Base-by-base conservation (phyloP, 2,329 filamentous ascomycete species). In the Thielaviopsis euricoi region DNA sequence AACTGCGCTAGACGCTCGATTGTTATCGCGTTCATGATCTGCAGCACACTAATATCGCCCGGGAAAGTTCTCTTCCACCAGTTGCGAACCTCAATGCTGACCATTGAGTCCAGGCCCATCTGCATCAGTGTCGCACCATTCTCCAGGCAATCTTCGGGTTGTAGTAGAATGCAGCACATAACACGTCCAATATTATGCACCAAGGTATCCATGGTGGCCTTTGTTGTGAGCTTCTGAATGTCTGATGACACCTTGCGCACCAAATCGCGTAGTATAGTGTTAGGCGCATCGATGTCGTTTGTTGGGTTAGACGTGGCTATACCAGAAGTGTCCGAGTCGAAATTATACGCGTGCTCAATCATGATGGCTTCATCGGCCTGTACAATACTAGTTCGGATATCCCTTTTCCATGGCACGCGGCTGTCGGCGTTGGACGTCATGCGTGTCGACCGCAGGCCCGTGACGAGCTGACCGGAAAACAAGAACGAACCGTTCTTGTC, bases 61-160 rank as follows among this genome's bases (percentile, higher is more conserved):
- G 63, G 62, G 25, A 65, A 61, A 0, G 58, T 57, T 12, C 58
- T 56, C 52, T 62, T 62, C 63, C 64, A 64, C 62, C 64, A 65
- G 19, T 58, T 62, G 15, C 64, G 58, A 52, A 66, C 53, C 51
- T 65, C 64, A n/a, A 65, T 62, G 3, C 61, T 62, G 3, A 65
- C 62, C 22, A 65, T 43, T 0, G 61, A 64, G 33, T 66, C 64
- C 19, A 66, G 51, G 4, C 64, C 64, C 13, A 58, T 58, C 6
- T 61, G 40, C 15, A 50, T 26, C 5, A 59, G 22, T 15, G 10
- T 53, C 17, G 6, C 17, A n/a, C 29, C 53, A 9, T 33, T 19
- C 4, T 59, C 33, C 29, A 56, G 2, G 15, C 48, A 23, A 9
- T 55, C 48, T 37, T 52, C 49, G 6, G 48, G 40, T 25, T n/a